Base-by-base conservation (phyloP, 306 rosid genomes). In the Gleditsia sinensis region DNA sequence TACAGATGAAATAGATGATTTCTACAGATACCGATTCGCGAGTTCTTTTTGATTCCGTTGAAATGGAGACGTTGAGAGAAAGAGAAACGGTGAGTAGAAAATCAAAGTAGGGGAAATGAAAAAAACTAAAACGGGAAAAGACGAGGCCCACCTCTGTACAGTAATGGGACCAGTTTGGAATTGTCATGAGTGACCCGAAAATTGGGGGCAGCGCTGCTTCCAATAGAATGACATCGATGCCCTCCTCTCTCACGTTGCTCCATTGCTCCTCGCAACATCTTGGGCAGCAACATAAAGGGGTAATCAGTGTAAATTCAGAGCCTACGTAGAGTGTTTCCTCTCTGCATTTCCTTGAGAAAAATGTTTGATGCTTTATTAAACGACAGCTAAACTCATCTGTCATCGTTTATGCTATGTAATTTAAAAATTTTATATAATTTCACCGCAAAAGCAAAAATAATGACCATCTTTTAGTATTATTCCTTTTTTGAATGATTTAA, bases 1-100 rank as follows among this genome's bases (percentile, higher is more conserved):
- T 67, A 89, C 91, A 39, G 67, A 74, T 58, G 58, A 56, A 61
- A 67, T 46, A 46, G 53, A 28, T n/a, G 69, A 80, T 28, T 79
- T 74, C 50, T 37, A 50, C 28, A 53, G 37, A 62, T 37, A 19
- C 49, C 34, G 58, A 69, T 24, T 67, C 51, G 56, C 37, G 19
- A 80, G 56, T n/a, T 5, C 30, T 28, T 57, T 63, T 71, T 12
- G 55, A 30, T 36, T 21, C 53, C 66, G 30, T 48, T 58, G 64
- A 55, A 30, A 43, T 69, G 45, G 7, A 32, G 65, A 0, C 67
- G 33, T 21, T 17, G 21, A 28, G 76, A 74, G 14, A 11, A 14
- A 63, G 42, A 64, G 12, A 36, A 12, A 37, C 61, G 37, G 67
- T 13, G 40, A 34, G 13, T n/a, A 64, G 53, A 51, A 5, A 40